phyloP scores from a whole-genome alignment of 78 protist genomes.

The Isochrysis galbana region DNA sequence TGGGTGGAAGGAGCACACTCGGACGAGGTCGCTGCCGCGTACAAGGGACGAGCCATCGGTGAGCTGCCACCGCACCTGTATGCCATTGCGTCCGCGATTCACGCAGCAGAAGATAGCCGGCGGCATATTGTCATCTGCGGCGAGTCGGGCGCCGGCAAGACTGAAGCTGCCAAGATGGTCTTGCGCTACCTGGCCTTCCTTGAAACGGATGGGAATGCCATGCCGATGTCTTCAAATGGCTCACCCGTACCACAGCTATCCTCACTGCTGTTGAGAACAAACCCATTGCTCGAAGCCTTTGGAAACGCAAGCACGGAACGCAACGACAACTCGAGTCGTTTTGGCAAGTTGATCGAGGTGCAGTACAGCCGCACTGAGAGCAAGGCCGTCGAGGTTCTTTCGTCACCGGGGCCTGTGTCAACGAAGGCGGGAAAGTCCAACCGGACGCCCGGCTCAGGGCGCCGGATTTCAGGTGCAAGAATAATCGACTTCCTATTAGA shows the following conservation, averaged over 20 bases:
- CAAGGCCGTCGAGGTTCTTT: background rate
- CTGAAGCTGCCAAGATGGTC: constrained; percentile 57
- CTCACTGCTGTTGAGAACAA: constrained; percentile 41
- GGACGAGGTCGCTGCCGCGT: background rate
- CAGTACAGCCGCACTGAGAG: background rate
- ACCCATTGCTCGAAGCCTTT: constrained; percentile 73
- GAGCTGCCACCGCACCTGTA: background rate
- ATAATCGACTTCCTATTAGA: constrained; percentile 65
- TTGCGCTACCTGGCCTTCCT: background rate
- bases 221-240: background rate
- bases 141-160: constrained; percentile 73
- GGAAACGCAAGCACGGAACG: constrained; percentile 63
- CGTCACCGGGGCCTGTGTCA: background rate
- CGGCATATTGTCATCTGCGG: background rate
- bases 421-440: background rate
- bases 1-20: background rate
- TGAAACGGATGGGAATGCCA: background rate
- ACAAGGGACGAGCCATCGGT: background rate
- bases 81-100: background rate
- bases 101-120: background rate
- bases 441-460: background rate
- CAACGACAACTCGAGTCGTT: constrained; percentile 43
- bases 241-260: background rate
- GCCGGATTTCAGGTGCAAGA: constrained; percentile 36
- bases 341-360: constrained; percentile 29